phyloP scores from a whole-genome alignment of 2,329 filamentous ascomycete species.

The Neonectria punicea region DNA sequence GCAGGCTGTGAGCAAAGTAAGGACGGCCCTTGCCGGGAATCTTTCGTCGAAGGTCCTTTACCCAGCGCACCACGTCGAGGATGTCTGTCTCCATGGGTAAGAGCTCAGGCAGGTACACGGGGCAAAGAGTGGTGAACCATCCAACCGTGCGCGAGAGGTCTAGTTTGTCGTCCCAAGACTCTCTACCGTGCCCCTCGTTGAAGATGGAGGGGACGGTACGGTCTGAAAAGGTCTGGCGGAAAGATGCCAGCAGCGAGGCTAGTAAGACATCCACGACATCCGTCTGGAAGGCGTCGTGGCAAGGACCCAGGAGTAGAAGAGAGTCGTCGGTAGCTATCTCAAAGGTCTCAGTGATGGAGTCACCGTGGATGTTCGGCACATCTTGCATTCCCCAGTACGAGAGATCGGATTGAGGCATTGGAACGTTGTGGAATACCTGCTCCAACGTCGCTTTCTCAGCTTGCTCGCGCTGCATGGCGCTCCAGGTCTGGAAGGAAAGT shows the following conservation, averaged over 20 bases:
- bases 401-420: background rate
- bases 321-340: background rate
- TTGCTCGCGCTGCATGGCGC: background rate
- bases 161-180: conserved; percentile 45
- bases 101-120: conserved; percentile 25
- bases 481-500: conserved; percentile 24
- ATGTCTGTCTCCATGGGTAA: conserved; percentile 26
- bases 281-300: conserved; percentile 34
- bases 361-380: background rate
- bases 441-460: background rate
- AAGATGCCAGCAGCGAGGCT: conserved; percentile 36
- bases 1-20: conserved; percentile 28
- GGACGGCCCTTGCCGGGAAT: conserved; percentile 36
- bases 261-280: conserved; percentile 45
- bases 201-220: conserved; percentile 44
- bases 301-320: conserved; percentile 10
- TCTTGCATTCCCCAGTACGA: background rate
- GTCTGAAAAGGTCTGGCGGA: conserved; percentile 39
- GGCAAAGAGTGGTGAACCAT: conserved; percentile 54
- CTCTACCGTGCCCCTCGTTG: conserved; percentile 55
- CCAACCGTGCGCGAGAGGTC: conserved; percentile 55
- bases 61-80: conserved; percentile 29
- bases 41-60: conserved; percentile 38
- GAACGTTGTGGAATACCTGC: background rate
- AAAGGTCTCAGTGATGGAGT: background rate